Conservation (phyloP, 352 stramenopile genomes). For the Phytophthora pistaciae region DNA sequence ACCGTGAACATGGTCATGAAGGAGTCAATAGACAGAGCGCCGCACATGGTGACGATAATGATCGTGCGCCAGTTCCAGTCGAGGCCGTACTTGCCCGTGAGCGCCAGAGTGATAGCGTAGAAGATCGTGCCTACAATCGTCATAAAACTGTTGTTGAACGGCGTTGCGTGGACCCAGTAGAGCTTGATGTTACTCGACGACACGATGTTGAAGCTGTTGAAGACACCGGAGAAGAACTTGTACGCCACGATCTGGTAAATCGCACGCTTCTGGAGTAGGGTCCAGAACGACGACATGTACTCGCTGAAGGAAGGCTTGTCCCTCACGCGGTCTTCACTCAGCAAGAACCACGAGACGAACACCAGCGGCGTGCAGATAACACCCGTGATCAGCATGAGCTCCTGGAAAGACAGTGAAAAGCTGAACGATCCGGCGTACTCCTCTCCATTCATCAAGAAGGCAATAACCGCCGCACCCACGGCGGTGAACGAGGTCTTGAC, state of each 20-base stretch:
- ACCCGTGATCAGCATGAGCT: conserved; percentile 51
- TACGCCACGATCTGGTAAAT: conserved; percentile 58
- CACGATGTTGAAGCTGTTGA: conserved; percentile 70
- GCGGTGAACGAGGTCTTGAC: conserved; percentile 51
- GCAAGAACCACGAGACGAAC: conserved; percentile 49
- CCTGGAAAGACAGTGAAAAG: conserved; percentile 53
- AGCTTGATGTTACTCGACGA: conserved; percentile 57
- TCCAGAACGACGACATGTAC: conserved; percentile 63
- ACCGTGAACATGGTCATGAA: conserved; percentile 63
- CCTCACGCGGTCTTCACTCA: conserved; percentile 42
- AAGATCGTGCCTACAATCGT: conserved; percentile 56
- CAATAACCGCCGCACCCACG: conserved; percentile 48
- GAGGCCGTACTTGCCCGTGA: conserved; percentile 56
- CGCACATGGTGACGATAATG: conserved; percentile 48
- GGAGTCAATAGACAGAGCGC: conserved; percentile 48
- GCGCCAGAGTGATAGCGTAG: conserved; percentile 45
- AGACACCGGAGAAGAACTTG: conserved; percentile 69
- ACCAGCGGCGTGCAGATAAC: conserved; percentile 41
- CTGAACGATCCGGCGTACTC: conserved; percentile 55
- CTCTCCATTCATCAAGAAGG: conserved; percentile 56
- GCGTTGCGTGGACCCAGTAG: conserved; percentile 63
- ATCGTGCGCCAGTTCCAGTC: conserved; percentile 70
- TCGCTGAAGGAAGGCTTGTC: conserved; percentile 21
- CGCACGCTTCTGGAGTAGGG: conserved; percentile 50
- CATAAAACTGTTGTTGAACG: conserved; percentile 66